These are phyloP conservation scores for Chaetoceros tenuissimus DNA, from an alignment of 108 stramenopile genomes.

Conservation along the genomic window DNA sequence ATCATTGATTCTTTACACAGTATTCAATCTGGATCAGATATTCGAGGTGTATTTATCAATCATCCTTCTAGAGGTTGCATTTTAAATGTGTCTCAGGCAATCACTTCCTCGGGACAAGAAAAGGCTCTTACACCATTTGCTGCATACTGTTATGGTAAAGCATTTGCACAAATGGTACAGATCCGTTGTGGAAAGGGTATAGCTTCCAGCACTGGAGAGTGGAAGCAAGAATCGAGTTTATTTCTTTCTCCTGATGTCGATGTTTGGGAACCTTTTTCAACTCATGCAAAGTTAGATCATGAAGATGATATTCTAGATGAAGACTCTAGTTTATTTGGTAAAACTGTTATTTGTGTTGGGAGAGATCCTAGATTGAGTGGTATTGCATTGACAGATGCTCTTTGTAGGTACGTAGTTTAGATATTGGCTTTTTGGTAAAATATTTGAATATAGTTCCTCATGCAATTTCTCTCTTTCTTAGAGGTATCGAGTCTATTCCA, in stretches of 20 bases:
- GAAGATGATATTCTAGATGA: neutral
- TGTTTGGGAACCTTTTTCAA: no score
- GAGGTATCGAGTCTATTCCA: constrained; percentile 47
- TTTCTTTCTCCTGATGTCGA: no score
- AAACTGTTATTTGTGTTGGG: constrained; percentile 47
- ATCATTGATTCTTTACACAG: constrained; percentile 27
- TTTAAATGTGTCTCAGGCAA: constrained; percentile 32
- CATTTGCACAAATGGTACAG: constrained; percentile 33
- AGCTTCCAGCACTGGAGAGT: neutral
- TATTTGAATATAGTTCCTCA: no score
- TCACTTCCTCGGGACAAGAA: constrained; percentile 8
- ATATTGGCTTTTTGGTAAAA: no score
- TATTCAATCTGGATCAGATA: constrained; percentile 53
- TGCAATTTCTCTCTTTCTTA: no score
- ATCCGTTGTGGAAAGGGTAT: neutral
- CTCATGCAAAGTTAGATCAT: constrained; percentile 22
- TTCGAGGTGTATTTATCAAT: constrained; percentile 51
- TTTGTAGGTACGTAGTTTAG: no score
- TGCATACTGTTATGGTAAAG: constrained; percentile 59
- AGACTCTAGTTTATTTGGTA: constrained; percentile 5
- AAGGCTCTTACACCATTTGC: constrained; percentile 61
- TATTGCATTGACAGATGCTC: constrained; percentile 45
- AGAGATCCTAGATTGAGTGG: constrained; percentile 66
- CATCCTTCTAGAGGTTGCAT: constrained; percentile 39
- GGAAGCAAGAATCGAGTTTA: no score